Base-by-base conservation (phyloP, 345 rosid species). In the Populus ilicifolia region DNA sequence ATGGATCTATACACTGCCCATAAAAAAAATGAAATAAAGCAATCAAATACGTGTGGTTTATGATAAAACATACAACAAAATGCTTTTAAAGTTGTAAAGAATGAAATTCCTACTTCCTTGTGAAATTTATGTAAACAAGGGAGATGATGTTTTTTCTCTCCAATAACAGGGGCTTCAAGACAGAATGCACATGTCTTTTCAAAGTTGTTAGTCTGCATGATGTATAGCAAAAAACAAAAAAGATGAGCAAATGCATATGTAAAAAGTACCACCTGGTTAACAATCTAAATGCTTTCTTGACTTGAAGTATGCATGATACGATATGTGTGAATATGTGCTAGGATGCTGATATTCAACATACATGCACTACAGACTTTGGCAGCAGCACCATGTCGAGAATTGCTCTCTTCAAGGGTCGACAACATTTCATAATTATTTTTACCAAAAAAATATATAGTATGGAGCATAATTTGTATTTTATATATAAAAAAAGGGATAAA, bases 81-180 rank as follows among this genome's bases (percentile, higher is more conserved):
- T 73, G 63, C 35, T 70, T 46, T 48, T 20, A 48, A 74, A 64
- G 70, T 44, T n/a, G 54, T 44, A 65, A 43, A 21, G 25, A 70
- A 48, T 23, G 27, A 75, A 77, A 70, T 69, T 35, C 83, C 54
- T 85, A 96, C 99, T 77, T 86, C 92, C 85, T 96, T 96, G 82
- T 96, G 99, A 85, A 96, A 96, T 82, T 96, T 96, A 87, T 96
- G 99, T 48, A 96, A 83, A 89, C 99, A 96, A 75, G 98, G 99
- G 41, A 96, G 98, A 80, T 93, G 98, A 21, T 96, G 96, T 67
- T 93, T 88, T 16, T 89, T 87, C 69, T 93, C 98, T 82, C 99
- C 98, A 69, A 80, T 63, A 36, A 84, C 73, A 1, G 98, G 99
- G 39, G 86, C 82, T 56, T 96, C 99, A 65, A 96, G 92, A 84